A percentile compares a stretch with the other conserved stretches of the same genome.
These are phyloP conservation scores for Fusarium xyrophilum DNA, from an alignment of 2,329 filamentous ascomycete genomes.

Conservation along the genomic window DNA sequence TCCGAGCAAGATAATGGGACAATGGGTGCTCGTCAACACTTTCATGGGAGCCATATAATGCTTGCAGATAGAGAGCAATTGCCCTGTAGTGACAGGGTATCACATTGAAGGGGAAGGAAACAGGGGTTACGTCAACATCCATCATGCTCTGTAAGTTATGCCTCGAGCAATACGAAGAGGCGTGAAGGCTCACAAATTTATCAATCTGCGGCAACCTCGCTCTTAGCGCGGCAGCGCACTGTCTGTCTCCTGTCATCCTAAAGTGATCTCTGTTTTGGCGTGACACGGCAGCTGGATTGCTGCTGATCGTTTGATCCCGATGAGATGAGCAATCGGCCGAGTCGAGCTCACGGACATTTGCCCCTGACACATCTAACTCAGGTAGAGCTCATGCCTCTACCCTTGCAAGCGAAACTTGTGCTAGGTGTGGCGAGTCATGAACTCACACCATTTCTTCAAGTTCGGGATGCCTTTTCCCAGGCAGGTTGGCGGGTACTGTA, in stretches of 20 bases:
- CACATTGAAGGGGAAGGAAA: background rate
- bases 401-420: conserved; percentile 10
- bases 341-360: conserved; percentile 6
- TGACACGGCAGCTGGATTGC: background rate
- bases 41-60: background rate
- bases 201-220: background rate
- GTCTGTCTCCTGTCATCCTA: background rate
- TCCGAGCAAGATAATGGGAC: background rate
- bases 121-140: background rate
- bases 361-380: conserved; percentile 1
- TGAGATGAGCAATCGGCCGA: conserved; percentile 32
- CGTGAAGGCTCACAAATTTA: background rate
- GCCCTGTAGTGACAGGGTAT: background rate
- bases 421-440: conserved; percentile 29
- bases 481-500: background rate
- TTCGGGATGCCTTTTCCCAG: background rate
- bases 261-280: conserved; percentile 2
- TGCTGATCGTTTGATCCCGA: conserved; percentile 8
- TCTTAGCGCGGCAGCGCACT: conserved; percentile 13
- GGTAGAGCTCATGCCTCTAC: conserved; percentile 8
- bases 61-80: background rate
- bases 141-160: too few species aligned
- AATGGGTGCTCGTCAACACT: background rate
- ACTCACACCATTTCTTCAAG: background rate
- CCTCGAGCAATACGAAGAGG: background rate